Evolutionary conservation across 441 rosid species (phyloP).

Genomic region (Macaranga tanarius): DNA sequence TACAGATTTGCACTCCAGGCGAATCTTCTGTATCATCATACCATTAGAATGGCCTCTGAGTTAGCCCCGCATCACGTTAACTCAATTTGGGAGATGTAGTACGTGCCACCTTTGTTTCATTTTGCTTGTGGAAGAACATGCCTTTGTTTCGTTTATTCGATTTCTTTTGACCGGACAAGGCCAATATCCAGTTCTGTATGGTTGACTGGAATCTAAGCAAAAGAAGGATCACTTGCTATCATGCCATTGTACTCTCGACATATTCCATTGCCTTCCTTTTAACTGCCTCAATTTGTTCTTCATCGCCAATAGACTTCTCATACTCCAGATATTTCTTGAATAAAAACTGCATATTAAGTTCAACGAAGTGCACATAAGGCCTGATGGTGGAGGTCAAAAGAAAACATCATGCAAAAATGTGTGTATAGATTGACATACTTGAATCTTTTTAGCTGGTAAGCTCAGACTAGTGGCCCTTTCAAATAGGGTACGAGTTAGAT

Average conservation of each 20-base stretch:
- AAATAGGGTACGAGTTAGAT: conserved; percentile 64
- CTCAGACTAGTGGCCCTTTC: conserved; percentile 91
- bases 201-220: neutral
- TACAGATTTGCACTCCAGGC: neutral
- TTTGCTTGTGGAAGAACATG: neutral
- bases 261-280: conserved; percentile 85
- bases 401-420: conserved; percentile 3
- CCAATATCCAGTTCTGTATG: neutral
- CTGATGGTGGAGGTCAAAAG: neutral
- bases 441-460: conserved; percentile 85
- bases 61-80: neutral
- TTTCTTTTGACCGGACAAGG: neutral
- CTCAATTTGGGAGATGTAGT: neutral
- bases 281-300: conserved; percentile 60
- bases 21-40: neutral
- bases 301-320: conserved; percentile 67
- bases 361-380: conserved; percentile 8
- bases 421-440: conserved; percentile 37
- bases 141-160: neutral
- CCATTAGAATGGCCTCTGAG: neutral
- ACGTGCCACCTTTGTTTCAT: neutral
- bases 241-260: conserved; percentile 52
- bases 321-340: conserved; percentile 84
- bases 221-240: conserved; percentile 1
- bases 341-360: conserved; percentile 58